Percentiles rank a stretch among this genome's conserved stretches.
Evolutionary conservation across 2,329 filamentous ascomycete genomes (phyloP).

Genomic region (Amesomyces nigricolor): DNA sequence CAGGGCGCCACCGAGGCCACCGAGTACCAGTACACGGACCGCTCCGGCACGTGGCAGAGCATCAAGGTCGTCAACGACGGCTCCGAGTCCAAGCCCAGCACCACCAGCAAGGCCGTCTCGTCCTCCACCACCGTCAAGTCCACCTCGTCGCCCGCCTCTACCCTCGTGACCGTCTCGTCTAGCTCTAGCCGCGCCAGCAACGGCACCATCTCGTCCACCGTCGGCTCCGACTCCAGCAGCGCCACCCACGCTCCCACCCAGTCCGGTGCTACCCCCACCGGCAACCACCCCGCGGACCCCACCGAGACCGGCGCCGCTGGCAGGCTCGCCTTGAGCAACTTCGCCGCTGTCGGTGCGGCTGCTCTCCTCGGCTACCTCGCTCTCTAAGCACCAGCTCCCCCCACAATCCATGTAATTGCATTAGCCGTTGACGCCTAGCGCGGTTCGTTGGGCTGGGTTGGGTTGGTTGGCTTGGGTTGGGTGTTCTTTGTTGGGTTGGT

Average conservation of each 20-base stretch:
- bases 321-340: constrained; percentile 20
- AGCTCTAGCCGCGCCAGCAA: constrained; percentile 12
- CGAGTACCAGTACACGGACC: constrained; percentile 49
- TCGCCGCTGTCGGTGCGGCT: constrained; percentile 25
- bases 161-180: constrained; percentile 18
- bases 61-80: constrained; percentile 45
- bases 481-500: background rate
- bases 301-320: constrained; percentile 22
- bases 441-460: background rate
- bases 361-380: constrained; percentile 25
- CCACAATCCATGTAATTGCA: background rate
- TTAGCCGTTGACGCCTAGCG: background rate
- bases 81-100: constrained; percentile 21
- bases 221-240: constrained; percentile 14
- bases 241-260: constrained; percentile 9
- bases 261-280: constrained; percentile 12
- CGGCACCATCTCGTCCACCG: constrained; percentile 18
- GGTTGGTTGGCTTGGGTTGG: background rate
- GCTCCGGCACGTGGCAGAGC: constrained; percentile 44
- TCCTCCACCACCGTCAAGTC: constrained; percentile 20
- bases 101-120: constrained; percentile 16
- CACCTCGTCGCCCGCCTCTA: constrained; percentile 26
- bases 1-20: constrained; percentile 44
- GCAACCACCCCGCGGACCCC: constrained; percentile 1
- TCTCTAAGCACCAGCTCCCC: constrained; percentile 21